Evolutionary conservation across 2,329 filamentous ascomycete genomes (phyloP), one percentile per base, ranked within the genome.

Genomic region (Calonectria hawksworthii): DNA sequence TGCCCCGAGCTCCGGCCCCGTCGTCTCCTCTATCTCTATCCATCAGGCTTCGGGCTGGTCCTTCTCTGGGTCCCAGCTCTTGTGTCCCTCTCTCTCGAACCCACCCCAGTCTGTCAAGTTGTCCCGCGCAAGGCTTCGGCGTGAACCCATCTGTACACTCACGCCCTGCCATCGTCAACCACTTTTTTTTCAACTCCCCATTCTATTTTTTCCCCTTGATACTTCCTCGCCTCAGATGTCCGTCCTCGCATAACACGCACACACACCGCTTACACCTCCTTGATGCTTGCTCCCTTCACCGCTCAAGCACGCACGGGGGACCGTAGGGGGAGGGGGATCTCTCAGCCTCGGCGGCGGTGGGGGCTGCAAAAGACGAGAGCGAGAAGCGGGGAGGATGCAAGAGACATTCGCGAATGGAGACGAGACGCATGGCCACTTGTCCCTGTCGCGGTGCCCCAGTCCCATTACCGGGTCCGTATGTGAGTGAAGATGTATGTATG

Each of bases 361-460:
- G 23, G 28, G 16, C 28, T 18, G 14, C 30, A 36, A 34, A 38
- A 28, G n/a, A 61, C 54, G 54, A 61, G 32, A 23, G 54, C 32
- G 21, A 61, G 54, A 61, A 61, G 54, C 54, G 54, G 54, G 54
- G 54, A 61, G 54, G 11, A 61, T 38, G 54, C 32, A 38, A 61
- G 59, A 64, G 59, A 23, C 59, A 64, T 64, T 61, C 38, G 56
- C 28, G 56, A 41, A 56, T 61, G 54, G 56, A 64, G 68, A 30
- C 38, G 50, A 30, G 67, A 61, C 41, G 56, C 52, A 70, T 50
- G 67, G 67, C 66, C 66, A 68, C 66, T 54, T 68, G 66, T 64
- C 59, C 36, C 38, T 41, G 59, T 64, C 54, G 18, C 21, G 41
- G 41, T 36, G 28, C 51, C 51, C 51, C 51, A 54, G 51, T 68